Conservation (phyloP, 495 filamentous ascomycete genomes). For the Penicillium steckii region DNA sequence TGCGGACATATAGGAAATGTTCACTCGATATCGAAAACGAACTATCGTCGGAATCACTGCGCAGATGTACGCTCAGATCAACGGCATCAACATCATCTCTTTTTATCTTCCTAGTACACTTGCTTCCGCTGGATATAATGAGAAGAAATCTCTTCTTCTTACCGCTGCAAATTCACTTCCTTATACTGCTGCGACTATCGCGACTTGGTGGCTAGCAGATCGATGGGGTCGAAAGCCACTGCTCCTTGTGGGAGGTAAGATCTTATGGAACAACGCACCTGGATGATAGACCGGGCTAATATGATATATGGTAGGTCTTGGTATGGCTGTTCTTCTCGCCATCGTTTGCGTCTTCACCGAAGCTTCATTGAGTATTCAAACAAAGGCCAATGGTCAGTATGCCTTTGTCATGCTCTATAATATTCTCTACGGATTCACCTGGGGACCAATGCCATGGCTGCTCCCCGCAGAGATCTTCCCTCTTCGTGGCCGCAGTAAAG, state of each 20-base stretch:
- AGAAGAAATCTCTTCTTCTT: conserved; percentile 25
- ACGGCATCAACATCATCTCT: conserved; percentile 37
- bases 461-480: conserved; percentile 74
- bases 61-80: conserved; percentile 35
- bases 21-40: conserved; percentile 30
- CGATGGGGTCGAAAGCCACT: conserved; percentile 42
- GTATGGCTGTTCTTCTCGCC: conserved; percentile 22
- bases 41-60: conserved; percentile 31
- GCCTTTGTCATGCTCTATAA: conserved; percentile 37
- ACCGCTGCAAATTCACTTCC: conserved; percentile 29
- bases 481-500: conserved; percentile 60
- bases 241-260: conserved; percentile 28
- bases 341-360: conserved; percentile 30
- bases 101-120: conserved; percentile 34
- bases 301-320: conserved; percentile 10
- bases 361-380: conserved; percentile 15
- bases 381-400: conserved; percentile 26
- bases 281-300: too few species aligned
- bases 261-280: too few species aligned
- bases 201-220: conserved; percentile 29
- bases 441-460: conserved; percentile 75
- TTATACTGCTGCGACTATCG: conserved; percentile 31
- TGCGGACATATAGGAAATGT: conserved; percentile 23
- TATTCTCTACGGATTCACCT: conserved; percentile 38
- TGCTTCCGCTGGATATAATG: conserved; percentile 23